Percentiles rank a stretch among this genome's conserved stretches.
phyloP scores from a whole-genome alignment of 2,329 filamentous ascomycete genomes.

The Colletotrichum karsti region DNA sequence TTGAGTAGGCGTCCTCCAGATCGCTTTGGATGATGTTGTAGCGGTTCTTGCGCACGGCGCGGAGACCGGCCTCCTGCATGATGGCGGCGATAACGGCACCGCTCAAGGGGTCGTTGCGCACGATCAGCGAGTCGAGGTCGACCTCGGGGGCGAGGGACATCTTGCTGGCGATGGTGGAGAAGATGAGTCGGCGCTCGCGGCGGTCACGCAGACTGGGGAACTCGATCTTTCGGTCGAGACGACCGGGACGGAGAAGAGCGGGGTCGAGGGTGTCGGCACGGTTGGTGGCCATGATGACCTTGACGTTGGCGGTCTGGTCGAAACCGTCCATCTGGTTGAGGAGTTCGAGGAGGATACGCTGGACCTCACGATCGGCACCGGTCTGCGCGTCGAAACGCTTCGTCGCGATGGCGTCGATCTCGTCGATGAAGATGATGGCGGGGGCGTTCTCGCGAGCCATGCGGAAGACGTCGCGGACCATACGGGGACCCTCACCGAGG shows the following conservation, averaged over 20 bases:
- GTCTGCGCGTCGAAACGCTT: conserved; percentile 99
- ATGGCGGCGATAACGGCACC: conserved; percentile 97
- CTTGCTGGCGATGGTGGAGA: conserved; percentile 94
- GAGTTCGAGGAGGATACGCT: conserved; percentile 96
- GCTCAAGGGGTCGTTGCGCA: conserved; percentile 93
- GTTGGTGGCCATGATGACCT: conserved; percentile 99
- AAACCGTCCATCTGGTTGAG: conserved; percentile 99
- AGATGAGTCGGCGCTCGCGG: conserved; percentile 94
- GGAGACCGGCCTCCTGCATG: conserved; percentile 97
- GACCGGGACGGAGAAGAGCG: conserved; percentile 90
- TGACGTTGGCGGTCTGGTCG: conserved; percentile 98
- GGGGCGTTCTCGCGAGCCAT: conserved; percentile 99
- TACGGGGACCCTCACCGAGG: conserved; percentile 90
- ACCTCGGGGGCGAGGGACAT: conserved; percentile 98
- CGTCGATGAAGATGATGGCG: conserved; percentile 99
- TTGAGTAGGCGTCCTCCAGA: conserved; percentile 95
- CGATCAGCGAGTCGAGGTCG: conserved; percentile 94
- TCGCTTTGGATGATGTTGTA: conserved; percentile 99
- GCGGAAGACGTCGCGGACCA: conserved; percentile 98
- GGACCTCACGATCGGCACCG: conserved; percentile 95
- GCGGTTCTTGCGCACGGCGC: conserved; percentile 94
- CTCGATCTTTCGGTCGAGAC: conserved; percentile 97
- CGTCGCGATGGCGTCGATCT: conserved; percentile 98
- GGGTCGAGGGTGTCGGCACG: conserved; percentile 97
- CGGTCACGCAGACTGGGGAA: conserved; percentile 95